A percentile compares a stretch with the other conserved stretches of the same genome.
phyloP scores from a whole-genome alignment of 805 yeast species.

The Schwanniomyces occidentalis region DNA sequence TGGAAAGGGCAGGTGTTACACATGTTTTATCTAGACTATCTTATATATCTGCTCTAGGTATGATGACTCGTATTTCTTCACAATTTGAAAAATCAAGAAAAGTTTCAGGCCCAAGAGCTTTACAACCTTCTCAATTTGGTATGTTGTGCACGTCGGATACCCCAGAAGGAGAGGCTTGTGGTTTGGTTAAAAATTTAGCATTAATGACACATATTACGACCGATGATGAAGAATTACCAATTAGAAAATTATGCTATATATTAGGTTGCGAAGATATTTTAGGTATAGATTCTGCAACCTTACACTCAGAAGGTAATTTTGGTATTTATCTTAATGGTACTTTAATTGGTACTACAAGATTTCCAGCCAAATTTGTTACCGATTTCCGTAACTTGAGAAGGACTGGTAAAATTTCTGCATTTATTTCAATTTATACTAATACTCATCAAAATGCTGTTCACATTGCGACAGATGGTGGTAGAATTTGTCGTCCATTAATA shows the following conservation, averaged over 20 bases:
- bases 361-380: conserved; percentile 77
- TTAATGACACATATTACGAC: conserved; percentile 98
- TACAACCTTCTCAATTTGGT: conserved; percentile 98
- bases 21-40: conserved; percentile 91
- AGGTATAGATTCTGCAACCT: conserved; percentile 75
- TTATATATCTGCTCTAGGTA: conserved; percentile 92
- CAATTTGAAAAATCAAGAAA: conserved; percentile 97
- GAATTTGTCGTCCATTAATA: conserved; percentile 95
- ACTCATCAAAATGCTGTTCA: conserved; percentile 91
- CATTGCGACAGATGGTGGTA: conserved; percentile 98
- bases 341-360: conserved; percentile 83
- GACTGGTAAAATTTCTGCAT: conserved; percentile 81
- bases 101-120: conserved; percentile 97
- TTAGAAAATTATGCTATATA: conserved; percentile 69
- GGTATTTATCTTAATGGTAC: conserved; percentile 95
- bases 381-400: conserved; percentile 81
- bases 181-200: conserved; percentile 94
- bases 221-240: conserved; percentile 94
- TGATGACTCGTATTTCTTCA: conserved; percentile 99
- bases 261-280: conserved; percentile 90
- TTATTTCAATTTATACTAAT: conserved; percentile 87
- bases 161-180: conserved; percentile 99
- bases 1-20: conserved; percentile 99
- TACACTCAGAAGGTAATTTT: conserved; percentile 75
- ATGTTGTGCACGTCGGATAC: conserved; percentile 99